Base-by-base conservation (phyloP, 331 rosid species). In the Malus hybrid region DNA sequence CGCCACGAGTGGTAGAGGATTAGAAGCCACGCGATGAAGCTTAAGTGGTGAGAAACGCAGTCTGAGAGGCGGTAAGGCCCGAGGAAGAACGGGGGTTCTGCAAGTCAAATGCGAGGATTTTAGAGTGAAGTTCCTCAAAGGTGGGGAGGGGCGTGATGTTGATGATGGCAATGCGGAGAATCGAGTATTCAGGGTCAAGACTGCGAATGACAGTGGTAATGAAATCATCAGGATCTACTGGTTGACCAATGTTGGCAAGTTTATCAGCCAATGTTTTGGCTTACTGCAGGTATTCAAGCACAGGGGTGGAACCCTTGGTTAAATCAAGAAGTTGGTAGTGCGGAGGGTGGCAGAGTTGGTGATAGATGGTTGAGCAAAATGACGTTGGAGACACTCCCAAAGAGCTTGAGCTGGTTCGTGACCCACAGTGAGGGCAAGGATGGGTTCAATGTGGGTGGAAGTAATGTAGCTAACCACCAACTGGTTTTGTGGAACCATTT, bases 161-260 rank as follows among this genome's bases (percentile, higher is more conserved):
- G 7, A 46, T 4, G 18, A 46, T 13, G 18, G 18, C 0, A 46
- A 0, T 13, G 2, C 0, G 0, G 7, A 46, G 7, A 46, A 46
- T 46, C 2, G 18, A 46, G 53, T 13, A 46, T 2, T 46, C 7
- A 14, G 0, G 53, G 7, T 6, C 53, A 4, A 46, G 18, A 5
- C 7, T 0, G 0, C 1, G 0, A 14, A 46, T 0, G 7, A 46
- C 0, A 0, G 3, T 46, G 53, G 18, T 46, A 5, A 46, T 46
- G 53, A 46, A 46, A 14, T 46, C 18, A 5, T 46, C 53, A 46
- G 0, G 53, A 46, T 46, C 18, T 1, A 46, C 7, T 0, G 1
- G 18, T 1, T 1, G 3, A 46, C 53, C 53, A 4, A 46, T 46
- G 6, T 0, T 46, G 18, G 18, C 0, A 0, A 46, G 53, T 46